Base-by-base conservation (phyloP, 805 yeast genomes). In the Candida caryicola region DNA sequence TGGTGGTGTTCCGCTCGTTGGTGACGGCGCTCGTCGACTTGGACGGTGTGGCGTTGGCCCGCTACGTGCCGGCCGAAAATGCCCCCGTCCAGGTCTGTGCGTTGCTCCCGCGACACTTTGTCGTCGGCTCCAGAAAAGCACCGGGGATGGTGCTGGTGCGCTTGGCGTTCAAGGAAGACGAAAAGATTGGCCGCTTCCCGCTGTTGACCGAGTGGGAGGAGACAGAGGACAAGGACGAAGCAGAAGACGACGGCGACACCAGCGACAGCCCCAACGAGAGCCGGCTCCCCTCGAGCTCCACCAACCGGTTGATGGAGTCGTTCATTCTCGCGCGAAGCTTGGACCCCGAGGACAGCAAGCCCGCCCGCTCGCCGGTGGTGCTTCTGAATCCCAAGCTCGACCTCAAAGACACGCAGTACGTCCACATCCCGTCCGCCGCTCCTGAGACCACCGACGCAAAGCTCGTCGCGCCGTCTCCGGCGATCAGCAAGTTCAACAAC, bases 131-230 rank as follows among this genome's bases (percentile, higher is more conserved):
- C 4, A 34, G 31, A 1, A 36, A 37, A 4, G 43, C 54, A 14
- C 64, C 74, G 41, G 69, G 72, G 0, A 69, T 86, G 37, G 60
- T 74, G 1, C 54, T 81, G 45, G 70, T 71, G 9, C 64, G 81
- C 32, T 54, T 88, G 9, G 93, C 96, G 1, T 85, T 76, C 57
- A 73, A 74, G 30, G 95, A 86, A 46, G 96, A 89, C 55, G 83
- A 79, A 45, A 76, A 77, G 47, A 66, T 79, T 12, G 77, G 89
- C 2, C 69, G 67, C 17, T 76, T 83, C 47, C 66, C 69, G 1
- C 25, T 29, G 7, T 49, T 66, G 19, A 38, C 55, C 2, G 33
- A 23, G 5, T 43, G 39, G 15, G 46, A 40, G n/a, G 39, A 40
- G 5, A 36, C 32, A n/a, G 17, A 19, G 8, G 33, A 39, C 3